A percentile compares a stretch with the other conserved stretches of the same genome.
Conservation (phyloP, 1,139 yeast species). For the Candida freyschussii region DNA sequence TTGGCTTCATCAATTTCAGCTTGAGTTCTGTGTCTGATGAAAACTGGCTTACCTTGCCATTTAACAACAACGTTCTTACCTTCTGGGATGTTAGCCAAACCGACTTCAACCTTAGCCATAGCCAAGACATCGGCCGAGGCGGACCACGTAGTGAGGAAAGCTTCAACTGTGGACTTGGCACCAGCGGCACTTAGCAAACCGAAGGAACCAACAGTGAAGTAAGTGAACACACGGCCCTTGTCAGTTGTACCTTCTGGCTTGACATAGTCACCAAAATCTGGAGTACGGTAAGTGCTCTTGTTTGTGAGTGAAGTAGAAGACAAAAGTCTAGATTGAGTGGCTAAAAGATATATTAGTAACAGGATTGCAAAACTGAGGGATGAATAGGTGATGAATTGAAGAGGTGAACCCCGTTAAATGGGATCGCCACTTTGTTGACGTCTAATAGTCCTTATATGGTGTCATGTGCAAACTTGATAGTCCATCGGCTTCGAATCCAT, state of each 20-base stretch:
- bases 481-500: not conserved
- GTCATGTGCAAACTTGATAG: not conserved
- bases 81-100: constrained; percentile 88
- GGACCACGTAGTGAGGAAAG: constrained; percentile 88
- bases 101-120: constrained; percentile 98
- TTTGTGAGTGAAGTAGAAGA: constrained; percentile 47
- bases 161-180: constrained; percentile 96
- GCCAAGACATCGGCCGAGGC: constrained; percentile 99
- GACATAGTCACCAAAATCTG: constrained; percentile 82
- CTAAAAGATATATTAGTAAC: constrained; percentile 16
- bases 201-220: constrained; percentile 97
- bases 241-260: constrained; percentile 65
- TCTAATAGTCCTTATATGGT: too few species aligned
- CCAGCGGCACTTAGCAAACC: constrained; percentile 94
- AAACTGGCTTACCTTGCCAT: constrained; percentile 99
- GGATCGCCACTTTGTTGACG: not conserved
- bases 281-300: constrained; percentile 83
- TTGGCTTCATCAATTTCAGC: constrained; percentile 95
- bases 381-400: not conserved
- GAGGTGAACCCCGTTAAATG: not conserved
- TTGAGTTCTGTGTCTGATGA: constrained; percentile 97
- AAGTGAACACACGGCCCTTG: constrained; percentile 79
- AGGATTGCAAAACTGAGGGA: not conserved
- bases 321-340: constrained; percentile 38
- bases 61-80: constrained; percentile 98